Conservation (phyloP, 2,329 filamentous ascomycete species). For the Coniella lustricola region DNA sequence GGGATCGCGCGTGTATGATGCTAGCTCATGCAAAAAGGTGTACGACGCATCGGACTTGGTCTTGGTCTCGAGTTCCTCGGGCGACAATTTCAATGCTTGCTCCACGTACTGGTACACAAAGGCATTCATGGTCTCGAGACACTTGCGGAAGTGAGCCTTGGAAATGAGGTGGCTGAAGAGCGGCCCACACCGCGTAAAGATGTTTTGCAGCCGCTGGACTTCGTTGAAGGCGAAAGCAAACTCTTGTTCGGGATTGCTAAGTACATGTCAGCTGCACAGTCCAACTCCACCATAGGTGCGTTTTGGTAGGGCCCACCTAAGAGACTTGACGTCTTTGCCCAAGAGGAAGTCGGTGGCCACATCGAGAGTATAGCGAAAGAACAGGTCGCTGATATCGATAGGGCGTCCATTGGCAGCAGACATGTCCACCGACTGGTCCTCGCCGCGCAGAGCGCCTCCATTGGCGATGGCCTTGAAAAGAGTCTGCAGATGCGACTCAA, state of each 20-base stretch:
- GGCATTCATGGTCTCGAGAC: constrained; percentile 62
- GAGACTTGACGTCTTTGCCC: constrained; percentile 62
- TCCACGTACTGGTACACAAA: constrained; percentile 78
- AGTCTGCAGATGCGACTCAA: constrained; percentile 70
- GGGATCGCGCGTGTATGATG: constrained; percentile 66
- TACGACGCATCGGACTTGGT: constrained; percentile 65
- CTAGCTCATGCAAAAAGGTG: constrained; percentile 82
- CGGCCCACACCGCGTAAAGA: constrained; percentile 59
- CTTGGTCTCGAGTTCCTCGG: constrained; percentile 66
- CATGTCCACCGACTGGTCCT: constrained; percentile 57
- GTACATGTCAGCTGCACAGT: not conserved
- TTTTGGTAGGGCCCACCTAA: constrained; percentile 34
- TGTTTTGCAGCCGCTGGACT: constrained; percentile 67
- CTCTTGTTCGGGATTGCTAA: constrained; percentile 48
- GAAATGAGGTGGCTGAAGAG: constrained; percentile 55
- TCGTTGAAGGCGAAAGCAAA: constrained; percentile 80
- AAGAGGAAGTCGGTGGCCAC: constrained; percentile 82
- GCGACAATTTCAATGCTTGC: constrained; percentile 58
- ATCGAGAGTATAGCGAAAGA: constrained; percentile 82
- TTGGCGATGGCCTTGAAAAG: constrained; percentile 63
- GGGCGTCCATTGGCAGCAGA: constrained; percentile 53
- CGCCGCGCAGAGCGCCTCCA: constrained; percentile 48
- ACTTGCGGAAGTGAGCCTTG: constrained; percentile 52
- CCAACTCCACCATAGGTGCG: not conserved
- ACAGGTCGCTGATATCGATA: constrained; percentile 66